Evolutionary conservation across 768 basidiomycete genomes (phyloP), one percentile per base, ranked within the genome.

Genomic region (Lactarius pseudohatsudake): DNA sequence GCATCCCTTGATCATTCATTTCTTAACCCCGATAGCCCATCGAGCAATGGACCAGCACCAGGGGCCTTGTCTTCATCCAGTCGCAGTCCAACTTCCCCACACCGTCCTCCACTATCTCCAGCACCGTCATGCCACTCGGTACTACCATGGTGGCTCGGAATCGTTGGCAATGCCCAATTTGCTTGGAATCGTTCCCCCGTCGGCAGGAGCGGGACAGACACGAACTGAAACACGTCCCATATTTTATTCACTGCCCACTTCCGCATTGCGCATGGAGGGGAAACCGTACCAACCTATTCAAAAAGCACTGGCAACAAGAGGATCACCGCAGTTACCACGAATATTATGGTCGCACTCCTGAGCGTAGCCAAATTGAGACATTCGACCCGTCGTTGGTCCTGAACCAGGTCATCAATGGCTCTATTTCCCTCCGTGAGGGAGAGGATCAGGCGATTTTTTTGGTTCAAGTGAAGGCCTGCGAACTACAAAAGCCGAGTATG

Each of bases 121-220:
- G 10, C 22, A 13, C 47, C 47, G 4, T 13, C 47, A 22, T 11
- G 26, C 47, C 47, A 50, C 22, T 10, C 47, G 22, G 5, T 13
- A 22, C 22, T 22, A 1, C n/a, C 3, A 26, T n/a, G 22, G 13
- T 30, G 30, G 2, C 30, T 30, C 30, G 11, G 13, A 22, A 3
- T 34, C 30, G 6, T 28, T 32, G 28, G 30, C 10, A 18, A 11
- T 56, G 30, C 7, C 9, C 8, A 9, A 32, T 56, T 0, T 56
- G 55, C 32, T 16, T 0, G 50, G 13, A 26, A 5, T 22, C 6
- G 3, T 61, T 32, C 32, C 3, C 2, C n/a, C 59, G 59, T 36
- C 11, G 9, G 32, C 59, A 50, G n/a, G 59, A 61, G 4, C 45
- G 30, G 7, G 57, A 58, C 13, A 36, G 64, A 40, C 64, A 64